These are phyloP conservation scores for Penicillium goetzii DNA, from an alignment of 495 filamentous ascomycete species.

Conservation along the genomic window DNA sequence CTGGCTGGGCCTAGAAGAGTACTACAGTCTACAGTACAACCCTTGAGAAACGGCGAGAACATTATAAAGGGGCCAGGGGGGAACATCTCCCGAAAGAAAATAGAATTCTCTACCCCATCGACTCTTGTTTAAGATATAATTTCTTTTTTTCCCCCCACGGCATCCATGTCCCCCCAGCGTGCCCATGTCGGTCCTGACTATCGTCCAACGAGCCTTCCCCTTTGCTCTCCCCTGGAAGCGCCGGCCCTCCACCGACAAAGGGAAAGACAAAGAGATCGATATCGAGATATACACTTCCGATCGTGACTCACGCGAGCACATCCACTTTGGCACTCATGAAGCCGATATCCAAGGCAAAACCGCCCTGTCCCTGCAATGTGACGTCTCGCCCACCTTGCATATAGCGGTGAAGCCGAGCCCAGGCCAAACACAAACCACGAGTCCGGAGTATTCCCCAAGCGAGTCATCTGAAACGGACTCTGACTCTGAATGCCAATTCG, in stretches of 20 bases:
- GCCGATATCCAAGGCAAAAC: conserved; percentile 11
- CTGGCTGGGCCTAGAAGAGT: conserved; percentile 7
- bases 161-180: conserved; percentile 12
- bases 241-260: conserved; percentile 24
- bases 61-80: conserved; percentile 19
- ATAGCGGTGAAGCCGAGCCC: conserved; percentile 34
- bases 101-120: neutral
- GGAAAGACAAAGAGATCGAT: conserved; percentile 14
- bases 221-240: conserved; percentile 29
- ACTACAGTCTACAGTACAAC: no score
- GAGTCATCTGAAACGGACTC: conserved; percentile 14
- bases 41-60: neutral
- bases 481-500: conserved; percentile 17
- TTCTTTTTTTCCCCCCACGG: conserved; percentile 6
- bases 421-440: conserved; percentile 14
- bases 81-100: neutral
- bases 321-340: conserved; percentile 1
- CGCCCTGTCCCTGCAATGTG: conserved; percentile 24
- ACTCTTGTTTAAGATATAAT: neutral
- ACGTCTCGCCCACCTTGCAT: conserved; percentile 29
- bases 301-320: conserved; percentile 1
- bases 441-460: neutral
- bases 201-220: conserved; percentile 33
- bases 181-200: conserved; percentile 31
- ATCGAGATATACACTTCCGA: conserved; percentile 8